These are phyloP conservation scores for Rhizopus sp. DNA, from an alignment of 371 early-diverging fungal species.

Conservation along the genomic window DNA sequence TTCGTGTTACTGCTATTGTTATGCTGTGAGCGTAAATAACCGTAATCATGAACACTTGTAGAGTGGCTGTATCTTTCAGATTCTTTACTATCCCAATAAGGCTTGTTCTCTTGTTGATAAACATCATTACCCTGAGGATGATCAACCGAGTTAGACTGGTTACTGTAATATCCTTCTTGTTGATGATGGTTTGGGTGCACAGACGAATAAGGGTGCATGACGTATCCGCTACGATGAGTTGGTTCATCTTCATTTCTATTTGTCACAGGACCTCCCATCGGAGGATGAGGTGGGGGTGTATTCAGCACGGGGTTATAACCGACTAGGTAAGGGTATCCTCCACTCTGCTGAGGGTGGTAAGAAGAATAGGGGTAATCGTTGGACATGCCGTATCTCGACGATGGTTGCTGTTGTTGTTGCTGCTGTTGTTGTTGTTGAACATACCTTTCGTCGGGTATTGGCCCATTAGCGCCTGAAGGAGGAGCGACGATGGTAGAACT, in stretches of 20 bases:
- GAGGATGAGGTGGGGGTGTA: slow-evolving; percentile 3
- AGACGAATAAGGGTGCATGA: slow-evolving; percentile 26
- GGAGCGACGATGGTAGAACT: slow-evolving; percentile 1
- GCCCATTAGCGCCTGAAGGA: neutral
- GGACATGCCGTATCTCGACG: neutral
- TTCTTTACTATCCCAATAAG: slow-evolving; percentile 2
- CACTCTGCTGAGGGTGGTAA: slow-evolving; percentile 11
- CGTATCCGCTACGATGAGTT: slow-evolving; percentile 7
- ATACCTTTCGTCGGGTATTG: neutral
- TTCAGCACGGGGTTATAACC: slow-evolving; percentile 10
- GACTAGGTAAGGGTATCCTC: slow-evolving; percentile 18
- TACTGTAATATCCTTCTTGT: neutral
- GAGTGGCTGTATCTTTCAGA: too few relatives aligned
- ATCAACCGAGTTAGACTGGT: too few relatives aligned
- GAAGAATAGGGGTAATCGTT: slow-evolving; percentile 15
- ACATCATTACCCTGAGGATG: neutral
- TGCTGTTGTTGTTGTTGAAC: neutral
- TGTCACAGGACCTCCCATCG: neutral
- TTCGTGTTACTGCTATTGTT: too few relatives aligned
- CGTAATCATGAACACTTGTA: too few relatives aligned
- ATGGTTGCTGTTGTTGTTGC: neutral
- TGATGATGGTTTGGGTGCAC: neutral
- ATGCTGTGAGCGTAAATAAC: too few relatives aligned
- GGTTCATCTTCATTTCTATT: slow-evolving; percentile 17
- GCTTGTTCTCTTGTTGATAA: slow-evolving; percentile 1